These are phyloP conservation scores for Microdochium paspali DNA, from an alignment of 2,329 filamentous ascomycete species.

Conservation along the genomic window DNA sequence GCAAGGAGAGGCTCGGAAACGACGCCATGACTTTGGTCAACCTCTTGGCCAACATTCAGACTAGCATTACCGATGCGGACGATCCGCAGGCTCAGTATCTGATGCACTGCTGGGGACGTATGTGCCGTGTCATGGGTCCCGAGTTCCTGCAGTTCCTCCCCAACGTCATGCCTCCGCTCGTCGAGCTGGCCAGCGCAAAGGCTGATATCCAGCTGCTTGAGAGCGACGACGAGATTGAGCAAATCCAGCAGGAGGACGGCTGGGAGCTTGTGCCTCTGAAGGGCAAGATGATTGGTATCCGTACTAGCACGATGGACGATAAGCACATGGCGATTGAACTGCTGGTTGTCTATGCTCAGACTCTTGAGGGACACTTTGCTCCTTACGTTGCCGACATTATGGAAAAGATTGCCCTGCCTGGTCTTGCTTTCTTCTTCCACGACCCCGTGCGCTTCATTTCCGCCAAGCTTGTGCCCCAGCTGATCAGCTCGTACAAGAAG, in stretches of 20 bases:
- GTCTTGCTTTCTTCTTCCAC: constrained; percentile 97
- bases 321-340: constrained; percentile 99
- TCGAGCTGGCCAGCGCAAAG: constrained; percentile 87
- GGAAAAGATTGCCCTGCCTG: constrained; percentile 91
- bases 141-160: constrained; percentile 91
- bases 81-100: constrained; percentile 96
- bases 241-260: constrained; percentile 87
- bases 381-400: constrained; percentile 88
- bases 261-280: constrained; percentile 97
- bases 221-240: constrained; percentile 87
- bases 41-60: constrained; percentile 78
- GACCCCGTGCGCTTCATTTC: constrained; percentile 93
- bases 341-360: constrained; percentile 92
- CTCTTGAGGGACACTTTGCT: constrained; percentile 86
- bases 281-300: constrained; percentile 97
- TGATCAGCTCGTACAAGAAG: constrained; percentile 90
- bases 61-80: constrained; percentile 78
- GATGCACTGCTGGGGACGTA: constrained; percentile 97
- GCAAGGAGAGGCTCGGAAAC: constrained; percentile 79
- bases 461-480: constrained; percentile 86
- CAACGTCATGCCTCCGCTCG: constrained; percentile 87
- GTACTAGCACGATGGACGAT: constrained; percentile 92
- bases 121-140: constrained; percentile 86
- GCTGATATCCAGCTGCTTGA: constrained; percentile 95
- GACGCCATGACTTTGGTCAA: constrained; percentile 85